Evolutionary conservation across 495 filamentous ascomycete species (phyloP), one percentile per base, ranked within the genome.

Genomic region (Clavariopsis aquatica): DNA sequence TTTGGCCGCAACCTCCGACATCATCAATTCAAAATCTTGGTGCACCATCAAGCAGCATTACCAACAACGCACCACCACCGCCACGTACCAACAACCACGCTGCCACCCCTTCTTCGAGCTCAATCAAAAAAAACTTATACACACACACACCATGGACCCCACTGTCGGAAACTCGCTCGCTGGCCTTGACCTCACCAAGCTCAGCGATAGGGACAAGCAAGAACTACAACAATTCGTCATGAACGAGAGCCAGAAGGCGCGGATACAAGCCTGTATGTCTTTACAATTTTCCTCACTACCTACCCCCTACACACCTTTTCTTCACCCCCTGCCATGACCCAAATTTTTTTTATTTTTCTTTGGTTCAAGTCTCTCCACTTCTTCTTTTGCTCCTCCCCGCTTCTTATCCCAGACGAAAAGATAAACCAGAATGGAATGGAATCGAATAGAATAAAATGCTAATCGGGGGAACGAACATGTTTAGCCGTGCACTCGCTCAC

Each of bases 201-300:
- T 96, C 76, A 89, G 81, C 67, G 86, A 91, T 12, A 84, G 81
- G 66, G 92, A 96, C 78, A 92, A 90, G 82, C 82, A 86, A 65
- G 93, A 98, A 77, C 82, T 98, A 51, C 87, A 90, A 72, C 85
- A 89, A 70, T 88, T 93, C 73, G 78, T 97, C 51, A 72, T 81
- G 57, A 90, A 88, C 74, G 92, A 96, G 80, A 79, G 80, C 62
- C 89, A 96, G 78, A 93, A 93, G 75, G 80, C 84, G 17, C 82
- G 81, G 70, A 85, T 96, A 65, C 93, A 96, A 76, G 77, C 85
- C 62, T 85, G 93, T 96, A 81, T 65, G 86, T 64, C 41, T 22
- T 41, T 60, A 12, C 45, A 23, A 4, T 64, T 23, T 22, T 28
- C 45, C 24, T 27, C 34, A 36, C 43, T 8, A 19, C 43, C 22